Evolutionary conservation across 306 rosid species (phyloP), one percentile per base, ranked within the genome.

Genomic region (Castanea crenata): DNA sequence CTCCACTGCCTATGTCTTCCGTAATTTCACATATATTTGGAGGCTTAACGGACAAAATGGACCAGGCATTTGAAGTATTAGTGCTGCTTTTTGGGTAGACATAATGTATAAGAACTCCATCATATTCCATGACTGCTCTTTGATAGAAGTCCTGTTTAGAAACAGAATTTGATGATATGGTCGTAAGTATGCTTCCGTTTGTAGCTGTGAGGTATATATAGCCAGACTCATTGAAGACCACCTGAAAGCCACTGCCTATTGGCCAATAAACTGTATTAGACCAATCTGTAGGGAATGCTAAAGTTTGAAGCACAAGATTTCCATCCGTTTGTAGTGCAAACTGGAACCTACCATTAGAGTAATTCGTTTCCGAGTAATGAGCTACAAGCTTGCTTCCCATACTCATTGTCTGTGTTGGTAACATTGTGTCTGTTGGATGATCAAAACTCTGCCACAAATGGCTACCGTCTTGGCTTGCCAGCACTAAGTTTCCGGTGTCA

Each of bases 41-140:
- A 46, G 52, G 52, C 14, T 0, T 0, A 44, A 6, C 0, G 41
- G 8, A 35, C 8, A 6, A 35, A 35, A 6, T 35, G 41, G 41
- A 35, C 41, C 31, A 29, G 31, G 31, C 31, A 29, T 29, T 29
- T 29, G 31, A 29, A 29, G 41, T 4, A 35, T 35, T 35, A 35
- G 41, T 35, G 41, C 41, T 35, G 41, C 7, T 35, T 35, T 35
- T 89, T 20, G 87, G 92, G 61, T 85, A 79, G 31, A 67, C 69
- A 69, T 84, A 89, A 18, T 79, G 87, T 8, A 91, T 82, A 61
- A 92, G 79, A 84, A 89, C 83, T 71, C 95, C 97, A 77, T 76
- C 70, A 62, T 63, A 41, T 29, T 92, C 97, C 34, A 90, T 83
- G 55, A 87, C 81, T 3, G 89, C 95, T 83, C 90, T 81, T 54